A percentile compares a stretch with the other conserved stretches of the same genome.
phyloP scores from a whole-genome alignment of 305 asterid genomes.

The Solanum hybrid region DNA sequence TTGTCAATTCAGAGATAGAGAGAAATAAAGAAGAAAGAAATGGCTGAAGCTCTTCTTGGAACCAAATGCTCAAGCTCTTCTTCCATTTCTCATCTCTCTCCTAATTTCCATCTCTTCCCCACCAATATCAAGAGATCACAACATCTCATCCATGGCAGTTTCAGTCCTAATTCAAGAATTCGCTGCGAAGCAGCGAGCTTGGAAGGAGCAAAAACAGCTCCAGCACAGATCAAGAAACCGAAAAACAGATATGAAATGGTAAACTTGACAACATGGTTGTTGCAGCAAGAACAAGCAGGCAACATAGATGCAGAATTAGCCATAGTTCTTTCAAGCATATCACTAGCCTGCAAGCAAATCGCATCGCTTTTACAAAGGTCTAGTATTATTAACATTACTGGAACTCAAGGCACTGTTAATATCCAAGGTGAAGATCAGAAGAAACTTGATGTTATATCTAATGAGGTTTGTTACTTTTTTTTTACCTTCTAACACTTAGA shows the following conservation, averaged over 20 bases:
- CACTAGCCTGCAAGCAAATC: constrained; percentile 77
- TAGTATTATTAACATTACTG: constrained; percentile 70
- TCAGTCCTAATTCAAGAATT: constrained; percentile 1
- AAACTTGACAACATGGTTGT: constrained; percentile 59
- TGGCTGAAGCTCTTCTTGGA: constrained; percentile 53
- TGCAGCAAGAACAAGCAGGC: constrained; percentile 64
- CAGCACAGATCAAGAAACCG: constrained; percentile 14
- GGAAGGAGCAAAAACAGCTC: constrained; percentile 11
- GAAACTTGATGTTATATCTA: constrained; percentile 75
- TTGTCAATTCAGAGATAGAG: constrained; percentile 1
- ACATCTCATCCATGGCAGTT: background rate
- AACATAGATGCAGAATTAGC: constrained; percentile 72
- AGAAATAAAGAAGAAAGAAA: constrained; percentile 1
- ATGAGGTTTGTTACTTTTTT: constrained; percentile 38
- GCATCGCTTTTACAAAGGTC: constrained; percentile 72
- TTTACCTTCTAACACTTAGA: background rate
- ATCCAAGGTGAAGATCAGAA: constrained; percentile 90
- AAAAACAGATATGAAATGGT: constrained; percentile 49
- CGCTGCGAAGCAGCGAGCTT: constrained; percentile 35
- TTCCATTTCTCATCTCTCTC: constrained; percentile 27
- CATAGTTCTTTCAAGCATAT: constrained; percentile 69
- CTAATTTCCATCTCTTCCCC: constrained; percentile 16
- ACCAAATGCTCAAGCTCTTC: constrained; percentile 30
- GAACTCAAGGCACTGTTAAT: constrained; percentile 70
- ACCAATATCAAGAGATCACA: background rate